These are phyloP conservation scores for Chaetomium globosum DNA, from an alignment of 2,329 filamentous ascomycete genomes.

Conservation along the genomic window DNA sequence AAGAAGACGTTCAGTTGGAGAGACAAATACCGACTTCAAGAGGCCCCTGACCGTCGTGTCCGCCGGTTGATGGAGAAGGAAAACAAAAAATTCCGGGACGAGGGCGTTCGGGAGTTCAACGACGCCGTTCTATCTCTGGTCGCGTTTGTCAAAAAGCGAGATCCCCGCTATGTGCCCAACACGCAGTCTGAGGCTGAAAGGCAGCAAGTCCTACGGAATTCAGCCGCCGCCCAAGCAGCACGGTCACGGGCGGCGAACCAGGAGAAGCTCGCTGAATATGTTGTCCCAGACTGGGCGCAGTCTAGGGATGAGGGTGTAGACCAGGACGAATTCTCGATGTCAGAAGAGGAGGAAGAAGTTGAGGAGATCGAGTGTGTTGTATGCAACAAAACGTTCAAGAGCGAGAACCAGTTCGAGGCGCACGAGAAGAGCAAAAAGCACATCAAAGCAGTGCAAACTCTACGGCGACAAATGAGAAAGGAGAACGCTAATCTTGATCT, in stretches of 20 bases:
- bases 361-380: constrained; percentile 73
- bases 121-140: constrained; percentile 86
- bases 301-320: constrained; percentile 57
- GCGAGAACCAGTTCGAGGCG: constrained; percentile 84
- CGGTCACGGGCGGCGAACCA: constrained; percentile 79
- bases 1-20: constrained; percentile 87
- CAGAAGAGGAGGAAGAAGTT: constrained; percentile 58
- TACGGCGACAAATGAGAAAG: constrained; percentile 79
- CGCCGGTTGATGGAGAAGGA: constrained; percentile 93
- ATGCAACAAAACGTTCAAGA: constrained; percentile 82
- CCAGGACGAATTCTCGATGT: constrained; percentile 59
- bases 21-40: constrained; percentile 78
- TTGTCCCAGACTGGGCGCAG: constrained; percentile 75
- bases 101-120: constrained; percentile 85
- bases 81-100: constrained; percentile 81
- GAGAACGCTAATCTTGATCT: constrained; percentile 69
- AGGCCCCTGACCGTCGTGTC: constrained; percentile 82
- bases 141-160: constrained; percentile 85
- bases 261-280: constrained; percentile 67
- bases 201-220: constrained; percentile 74
- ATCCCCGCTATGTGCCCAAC: constrained; percentile 80
- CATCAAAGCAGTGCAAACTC: constrained; percentile 76
- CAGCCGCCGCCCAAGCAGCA: constrained; percentile 81
- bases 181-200: constrained; percentile 77
- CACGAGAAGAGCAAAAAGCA: constrained; percentile 99